These are phyloP conservation scores for Dactylellina leptospora DNA, from an alignment of 2,329 filamentous ascomycete species.

Conservation along the genomic window DNA sequence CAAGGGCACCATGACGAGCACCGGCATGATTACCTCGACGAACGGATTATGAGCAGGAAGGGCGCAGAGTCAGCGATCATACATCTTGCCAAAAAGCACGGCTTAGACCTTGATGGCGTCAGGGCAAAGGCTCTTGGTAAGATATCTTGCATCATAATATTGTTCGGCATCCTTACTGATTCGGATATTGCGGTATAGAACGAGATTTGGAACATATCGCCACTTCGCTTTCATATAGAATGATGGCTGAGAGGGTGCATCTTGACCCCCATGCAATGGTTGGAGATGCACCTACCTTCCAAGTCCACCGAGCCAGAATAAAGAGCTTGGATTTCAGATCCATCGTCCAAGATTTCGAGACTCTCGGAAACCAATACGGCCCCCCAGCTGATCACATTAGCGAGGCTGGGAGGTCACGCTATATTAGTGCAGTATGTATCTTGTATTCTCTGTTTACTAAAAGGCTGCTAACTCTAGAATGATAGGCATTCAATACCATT, in stretches of 20 bases:
- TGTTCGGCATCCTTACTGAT: too few species aligned
- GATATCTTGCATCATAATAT: too few species aligned
- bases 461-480: neutral
- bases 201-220: conserved; percentile 43
- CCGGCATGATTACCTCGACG: conserved; percentile 28
- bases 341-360: conserved; percentile 49
- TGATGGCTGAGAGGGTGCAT: conserved; percentile 51
- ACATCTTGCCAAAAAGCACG: conserved; percentile 48
- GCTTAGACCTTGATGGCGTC: conserved; percentile 44
- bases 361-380: conserved; percentile 45
- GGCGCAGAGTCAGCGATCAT: conserved; percentile 46
- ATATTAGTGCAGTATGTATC: conserved; percentile 40
- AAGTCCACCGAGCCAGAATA: conserved; percentile 44
- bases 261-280: conserved; percentile 49
- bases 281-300: conserved; percentile 44
- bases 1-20: conserved; percentile 10
- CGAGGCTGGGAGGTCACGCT: conserved; percentile 39
- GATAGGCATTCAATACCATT: conserved; percentile 44
- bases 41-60: conserved; percentile 33
- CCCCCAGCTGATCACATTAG: conserved; percentile 41
- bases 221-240: conserved; percentile 40
- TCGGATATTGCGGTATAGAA: neutral
- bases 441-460: neutral
- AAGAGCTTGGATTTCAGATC: conserved; percentile 25
- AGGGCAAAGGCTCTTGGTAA: conserved; percentile 42